Base-by-base conservation (phyloP, 371 early-diverging fungal species). In the Mortierella sp. region DNA sequence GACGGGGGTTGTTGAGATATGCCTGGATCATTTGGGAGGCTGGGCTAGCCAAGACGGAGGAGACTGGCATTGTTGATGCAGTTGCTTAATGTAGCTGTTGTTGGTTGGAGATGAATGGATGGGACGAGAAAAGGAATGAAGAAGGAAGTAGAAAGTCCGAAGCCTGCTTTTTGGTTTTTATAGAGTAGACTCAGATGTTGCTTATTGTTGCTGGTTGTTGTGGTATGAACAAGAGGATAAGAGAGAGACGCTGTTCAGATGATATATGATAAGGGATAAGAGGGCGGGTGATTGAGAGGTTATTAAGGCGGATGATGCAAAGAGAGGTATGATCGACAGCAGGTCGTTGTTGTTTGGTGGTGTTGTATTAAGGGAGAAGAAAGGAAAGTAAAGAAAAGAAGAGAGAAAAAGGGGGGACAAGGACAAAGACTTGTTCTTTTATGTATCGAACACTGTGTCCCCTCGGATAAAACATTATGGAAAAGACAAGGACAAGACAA, bases 1-100 rank as follows among this genome's bases (percentile, higher is more conserved):
- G 79, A n/a, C 86, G 81, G 14, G 90, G 89, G 72, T 82, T 83
- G 81, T 90, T 88, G 47, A 92, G 78, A 58, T 77, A 81, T 34
- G 83, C 44, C 54, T 89, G 78, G 48, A 88, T 52, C 55, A 79
- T 24, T 65, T 81, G 82, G 72, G 68, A 82, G 71, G 87, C 75
- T 72, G 87, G 83, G 42, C 77, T 76, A 52, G 82, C 78, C 77
- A 84, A 26, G 34, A 76, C 65, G 60, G 82, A 83, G 31, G 74
- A 72, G 78, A 84, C 44, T 34, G 88, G 88, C 83, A 84, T 88
- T 34, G 21, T 79, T 74, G 48, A 13, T 54, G 16, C 9, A 7
- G 68, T 26, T 45, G 24, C 34, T 11, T n/a, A n/a, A 55, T 50
- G 52, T 63, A 19, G 70, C 3, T 28, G 58, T 3, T 55, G 38